These are phyloP conservation scores for Parmelia sp. DNA, from an alignment of 495 filamentous ascomycete genomes.

Conservation along the genomic window DNA sequence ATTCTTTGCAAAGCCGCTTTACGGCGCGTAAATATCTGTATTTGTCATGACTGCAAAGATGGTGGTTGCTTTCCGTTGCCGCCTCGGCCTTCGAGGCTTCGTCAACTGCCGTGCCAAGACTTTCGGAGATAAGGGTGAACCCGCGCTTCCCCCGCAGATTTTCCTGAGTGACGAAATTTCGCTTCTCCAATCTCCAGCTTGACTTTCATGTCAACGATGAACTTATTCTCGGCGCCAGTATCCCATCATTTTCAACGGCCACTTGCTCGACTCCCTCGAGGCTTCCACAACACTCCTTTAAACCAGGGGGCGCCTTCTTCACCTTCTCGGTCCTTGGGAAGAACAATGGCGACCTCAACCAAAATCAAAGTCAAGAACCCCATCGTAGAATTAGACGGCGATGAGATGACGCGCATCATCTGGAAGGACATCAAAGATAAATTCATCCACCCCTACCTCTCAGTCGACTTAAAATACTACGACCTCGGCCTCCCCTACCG, in stretches of 20 bases:
- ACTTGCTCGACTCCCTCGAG: background rate
- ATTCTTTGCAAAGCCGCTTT: too few species aligned
- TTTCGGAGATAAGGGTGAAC: background rate
- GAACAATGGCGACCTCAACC: slow-evolving; percentile 25
- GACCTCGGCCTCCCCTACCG: slow-evolving; percentile 92
- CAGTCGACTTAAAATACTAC: slow-evolving; percentile 98
- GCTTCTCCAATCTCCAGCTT: background rate
- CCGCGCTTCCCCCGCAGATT: background rate
- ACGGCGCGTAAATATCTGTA: too few species aligned
- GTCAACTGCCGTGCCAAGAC: background rate
- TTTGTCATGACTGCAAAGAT: too few species aligned
- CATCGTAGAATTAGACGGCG: slow-evolving; percentile 93
- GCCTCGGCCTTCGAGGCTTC: too few species aligned
- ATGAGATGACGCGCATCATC: slow-evolving; percentile 99
- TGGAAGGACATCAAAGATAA: slow-evolving; percentile 98
- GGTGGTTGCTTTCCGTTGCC: too few species aligned
- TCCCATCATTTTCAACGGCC: slow-evolving; percentile 2
- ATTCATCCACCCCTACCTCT: slow-evolving; percentile 90
- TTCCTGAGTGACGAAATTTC: slow-evolving; percentile 1
- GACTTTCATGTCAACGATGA: slow-evolving; percentile 3
- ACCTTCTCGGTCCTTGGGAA: background rate
- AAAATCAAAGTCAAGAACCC: slow-evolving; percentile 99
- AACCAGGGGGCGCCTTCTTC: background rate
- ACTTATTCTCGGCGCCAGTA: slow-evolving; percentile 1
- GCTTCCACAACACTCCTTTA: background rate